Percentiles rank a stretch among this genome's conserved stretches.
These are phyloP conservation scores for Pestalotiopsis sp. DNA, from an alignment of 2,329 filamentous ascomycete species.

Conservation along the genomic window DNA sequence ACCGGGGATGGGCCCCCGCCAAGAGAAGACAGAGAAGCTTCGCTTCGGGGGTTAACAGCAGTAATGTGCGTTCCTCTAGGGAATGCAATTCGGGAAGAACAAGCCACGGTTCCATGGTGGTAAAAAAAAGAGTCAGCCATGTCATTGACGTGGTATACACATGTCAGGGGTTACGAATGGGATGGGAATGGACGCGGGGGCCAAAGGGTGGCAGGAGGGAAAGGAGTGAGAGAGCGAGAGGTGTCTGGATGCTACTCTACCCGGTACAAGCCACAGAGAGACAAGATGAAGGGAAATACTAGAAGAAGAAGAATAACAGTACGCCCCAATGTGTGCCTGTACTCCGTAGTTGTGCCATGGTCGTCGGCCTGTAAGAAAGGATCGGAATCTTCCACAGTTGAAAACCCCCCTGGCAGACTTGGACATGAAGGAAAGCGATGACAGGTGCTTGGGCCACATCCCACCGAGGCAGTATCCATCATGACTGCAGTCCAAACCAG, in stretches of 20 bases:
- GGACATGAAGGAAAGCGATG: neutral
- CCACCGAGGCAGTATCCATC: neutral
- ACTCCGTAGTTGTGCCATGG: neutral
- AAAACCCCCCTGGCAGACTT: too few relatives aligned
- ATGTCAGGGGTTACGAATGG: neutral
- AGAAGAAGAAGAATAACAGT: neutral
- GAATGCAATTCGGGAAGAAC: neutral
- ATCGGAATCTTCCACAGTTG: neutral
- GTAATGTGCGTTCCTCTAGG: neutral
- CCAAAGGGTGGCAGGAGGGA: neutral
- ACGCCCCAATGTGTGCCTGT: neutral
- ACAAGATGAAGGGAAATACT: neutral
- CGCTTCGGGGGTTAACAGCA: neutral
- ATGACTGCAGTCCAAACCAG: neutral
- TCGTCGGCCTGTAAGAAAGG: neutral
- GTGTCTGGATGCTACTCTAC: neutral
- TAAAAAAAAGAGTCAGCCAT: neutral
- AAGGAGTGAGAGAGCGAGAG: neutral
- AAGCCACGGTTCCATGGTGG: neutral
- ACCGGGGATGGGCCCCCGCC: neutral
- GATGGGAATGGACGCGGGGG: neutral
- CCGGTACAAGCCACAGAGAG: neutral
- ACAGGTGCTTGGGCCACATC: conserved; percentile 10
- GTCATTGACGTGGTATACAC: neutral
- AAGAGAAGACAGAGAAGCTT: neutral